Base-by-base conservation (phyloP, 257 asterid genomes). In the Fraxinus pennsylvanica region DNA sequence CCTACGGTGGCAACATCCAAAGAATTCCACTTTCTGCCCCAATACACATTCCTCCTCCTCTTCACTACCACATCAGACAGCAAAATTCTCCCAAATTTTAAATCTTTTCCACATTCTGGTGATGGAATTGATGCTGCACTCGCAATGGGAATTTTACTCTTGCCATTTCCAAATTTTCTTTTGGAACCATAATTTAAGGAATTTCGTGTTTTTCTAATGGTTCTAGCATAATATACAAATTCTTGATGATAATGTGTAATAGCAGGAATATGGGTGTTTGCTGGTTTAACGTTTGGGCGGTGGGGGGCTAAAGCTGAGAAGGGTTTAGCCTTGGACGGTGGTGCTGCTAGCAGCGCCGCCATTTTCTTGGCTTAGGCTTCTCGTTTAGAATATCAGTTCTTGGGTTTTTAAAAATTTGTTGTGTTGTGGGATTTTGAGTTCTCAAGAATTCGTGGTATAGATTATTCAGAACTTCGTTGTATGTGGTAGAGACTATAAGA, bases 51-150 rank as follows among this genome's bases (percentile, higher is more conserved):
- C 78, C 87, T 87, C 71, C 54, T 86, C 83, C 88, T 81, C 89
- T 82, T 78, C 77, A 91, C 92, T 82, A 81, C 90, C 73, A 93
- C 94, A 78, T 91, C 96, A 4, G 93, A 93, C 4, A 90, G 72
- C 81, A 88, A 71, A 77, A 91, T 91, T 70, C 84, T 84, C 7
- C 93, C 89, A 39, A 81, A 81, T 63, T 35, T 86, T 27, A 88
- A 78, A 25, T 80, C 85, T 78, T 85, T 82, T n/a, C 27, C 90
- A 43, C 76, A 72, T 52, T 89, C 89, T 5, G 86, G 59, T 0
- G 74, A 66, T 12, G 89, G 86, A 67, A 70, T 12, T 19, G 89
- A 72, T 17, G 90, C 82, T 59, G 88, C 89, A 1, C 76, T 61
- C 54, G 80, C 88, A 68, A 85, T 78, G 41, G 88, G 30, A 68